A percentile compares a stretch with the other conserved stretches of the same genome.
Conservation (phyloP, 2,329 filamentous ascomycete genomes). For the Alternaria sp. region DNA sequence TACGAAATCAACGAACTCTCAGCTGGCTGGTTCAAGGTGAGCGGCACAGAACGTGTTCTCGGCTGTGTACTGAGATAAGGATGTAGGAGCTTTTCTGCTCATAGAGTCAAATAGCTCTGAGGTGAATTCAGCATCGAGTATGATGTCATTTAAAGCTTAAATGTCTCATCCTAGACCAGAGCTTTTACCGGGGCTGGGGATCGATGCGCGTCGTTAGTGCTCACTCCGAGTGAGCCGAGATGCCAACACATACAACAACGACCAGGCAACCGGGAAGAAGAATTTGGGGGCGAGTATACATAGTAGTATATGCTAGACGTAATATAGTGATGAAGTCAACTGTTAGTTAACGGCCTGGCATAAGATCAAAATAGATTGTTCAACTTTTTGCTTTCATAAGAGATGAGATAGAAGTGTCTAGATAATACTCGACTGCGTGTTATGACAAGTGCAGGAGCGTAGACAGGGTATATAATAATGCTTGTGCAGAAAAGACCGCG, state of each 20-base stretch:
- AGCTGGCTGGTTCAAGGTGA: not conserved
- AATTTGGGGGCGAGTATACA: not conserved
- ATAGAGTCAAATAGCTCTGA: not conserved
- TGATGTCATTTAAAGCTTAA: not conserved
- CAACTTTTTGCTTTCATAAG: not conserved
- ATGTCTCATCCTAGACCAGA: not conserved
- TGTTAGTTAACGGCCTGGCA: not conserved
- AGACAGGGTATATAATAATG: not conserved
- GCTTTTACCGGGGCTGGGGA: not conserved
- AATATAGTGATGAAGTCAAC: not conserved
- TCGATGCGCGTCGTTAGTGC: not conserved
- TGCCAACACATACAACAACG: not conserved
- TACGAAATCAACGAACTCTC: not conserved
- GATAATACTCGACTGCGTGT: not conserved
- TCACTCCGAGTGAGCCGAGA: not conserved
- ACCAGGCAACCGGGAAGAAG: not conserved
- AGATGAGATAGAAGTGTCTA: not conserved
- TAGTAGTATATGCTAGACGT: not conserved
- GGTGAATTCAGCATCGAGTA: not conserved
- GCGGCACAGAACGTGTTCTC: not conserved
- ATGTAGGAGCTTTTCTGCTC: not conserved
- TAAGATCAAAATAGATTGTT: too few species aligned
- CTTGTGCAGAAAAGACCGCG: not conserved
- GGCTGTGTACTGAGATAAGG: not conserved
- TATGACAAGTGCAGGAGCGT: not conserved